A percentile compares a stretch with the other conserved stretches of the same genome.
Evolutionary conservation across 331 rosid species (phyloP).

Genomic region (Quercus tomentella): DNA sequence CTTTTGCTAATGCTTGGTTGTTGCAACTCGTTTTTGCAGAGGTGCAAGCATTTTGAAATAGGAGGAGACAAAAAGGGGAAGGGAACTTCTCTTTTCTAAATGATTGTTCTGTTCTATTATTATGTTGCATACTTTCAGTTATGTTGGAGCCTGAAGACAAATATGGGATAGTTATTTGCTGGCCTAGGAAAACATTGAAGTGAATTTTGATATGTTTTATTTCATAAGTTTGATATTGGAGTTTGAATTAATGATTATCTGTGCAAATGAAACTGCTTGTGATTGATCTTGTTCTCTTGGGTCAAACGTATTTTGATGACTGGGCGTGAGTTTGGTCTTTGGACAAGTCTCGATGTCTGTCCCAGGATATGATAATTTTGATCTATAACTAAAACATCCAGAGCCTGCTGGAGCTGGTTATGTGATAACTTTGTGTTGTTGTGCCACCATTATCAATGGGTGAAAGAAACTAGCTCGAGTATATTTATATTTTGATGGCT

Average conservation of each 20-base stretch:
- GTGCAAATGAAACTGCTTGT: not conserved
- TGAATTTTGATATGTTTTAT: not conserved
- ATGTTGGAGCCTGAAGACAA: not conserved
- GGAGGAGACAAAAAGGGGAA: conserved; percentile 95
- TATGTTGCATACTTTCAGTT: not conserved
- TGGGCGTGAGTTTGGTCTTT: too few relatives aligned
- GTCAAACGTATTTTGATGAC: too few relatives aligned
- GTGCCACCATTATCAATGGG: too few relatives aligned
- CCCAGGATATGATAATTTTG: too few relatives aligned
- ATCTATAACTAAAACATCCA: too few relatives aligned
- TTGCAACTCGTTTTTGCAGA: conserved; percentile 38
- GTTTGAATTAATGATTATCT: not conserved
- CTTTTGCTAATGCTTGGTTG: not conserved
- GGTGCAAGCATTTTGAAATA: conserved; percentile 85
- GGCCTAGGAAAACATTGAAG: not conserved
- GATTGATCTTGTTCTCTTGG: too few relatives aligned
- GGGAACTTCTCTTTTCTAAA: conserved; percentile 77
- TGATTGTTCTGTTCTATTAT: not conserved
- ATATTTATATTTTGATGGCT: too few relatives aligned
- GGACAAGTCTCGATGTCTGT: too few relatives aligned
- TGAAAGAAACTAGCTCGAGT: too few relatives aligned
- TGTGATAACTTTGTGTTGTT: too few relatives aligned
- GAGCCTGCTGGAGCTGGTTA: too few relatives aligned
- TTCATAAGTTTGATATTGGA: not conserved
- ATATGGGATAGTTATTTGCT: not conserved